Percentiles rank a stretch among this genome's conserved stretches.
Evolutionary conservation across 257 asterid genomes (phyloP).

Genomic region (Parsonsia alboflavescens): DNA sequence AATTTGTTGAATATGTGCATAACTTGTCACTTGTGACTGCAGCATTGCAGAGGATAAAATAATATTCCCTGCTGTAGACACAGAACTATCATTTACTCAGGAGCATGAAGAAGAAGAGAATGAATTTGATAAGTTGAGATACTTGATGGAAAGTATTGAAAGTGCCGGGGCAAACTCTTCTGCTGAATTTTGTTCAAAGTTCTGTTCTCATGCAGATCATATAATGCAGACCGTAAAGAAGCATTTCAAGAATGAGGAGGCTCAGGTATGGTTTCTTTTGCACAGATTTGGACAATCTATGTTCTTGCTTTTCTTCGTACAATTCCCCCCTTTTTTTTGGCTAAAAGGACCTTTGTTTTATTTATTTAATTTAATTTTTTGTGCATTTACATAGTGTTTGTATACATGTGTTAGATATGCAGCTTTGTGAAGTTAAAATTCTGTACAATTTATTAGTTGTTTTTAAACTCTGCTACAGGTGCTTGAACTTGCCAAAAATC

Average conservation of each 20-base stretch:
- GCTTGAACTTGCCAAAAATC: slow-evolving; percentile 86
- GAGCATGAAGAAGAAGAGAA: slow-evolving; percentile 97
- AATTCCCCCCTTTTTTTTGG: neutral
- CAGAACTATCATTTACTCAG: slow-evolving; percentile 80
- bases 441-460: slow-evolving; percentile 10
- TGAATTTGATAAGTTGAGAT: slow-evolving; percentile 81
- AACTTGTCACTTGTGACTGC: slow-evolving; percentile 30
- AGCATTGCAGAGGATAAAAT: slow-evolving; percentile 99
- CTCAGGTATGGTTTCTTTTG: slow-evolving; percentile 48
- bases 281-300: slow-evolving; percentile 8
- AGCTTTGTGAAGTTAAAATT: slow-evolving; percentile 1
- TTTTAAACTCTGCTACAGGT: slow-evolving; percentile 45
- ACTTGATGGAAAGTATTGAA: slow-evolving; percentile 80
- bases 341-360: neutral
- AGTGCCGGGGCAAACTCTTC: slow-evolving; percentile 80
- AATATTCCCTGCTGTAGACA: slow-evolving; percentile 91
- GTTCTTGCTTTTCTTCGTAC: neutral
- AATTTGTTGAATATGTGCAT: slow-evolving; percentile 7
- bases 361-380: neutral
- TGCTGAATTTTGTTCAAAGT: slow-evolving; percentile 71
- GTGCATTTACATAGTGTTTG: neutral
- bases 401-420: neutral
- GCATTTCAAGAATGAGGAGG: slow-evolving; percentile 87
- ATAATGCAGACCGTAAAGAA: slow-evolving; percentile 77
- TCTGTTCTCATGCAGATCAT: slow-evolving; percentile 90